These are phyloP conservation scores for Colletotrichum eremochloae DNA, from an alignment of 2,329 filamentous ascomycete genomes.

Conservation along the genomic window DNA sequence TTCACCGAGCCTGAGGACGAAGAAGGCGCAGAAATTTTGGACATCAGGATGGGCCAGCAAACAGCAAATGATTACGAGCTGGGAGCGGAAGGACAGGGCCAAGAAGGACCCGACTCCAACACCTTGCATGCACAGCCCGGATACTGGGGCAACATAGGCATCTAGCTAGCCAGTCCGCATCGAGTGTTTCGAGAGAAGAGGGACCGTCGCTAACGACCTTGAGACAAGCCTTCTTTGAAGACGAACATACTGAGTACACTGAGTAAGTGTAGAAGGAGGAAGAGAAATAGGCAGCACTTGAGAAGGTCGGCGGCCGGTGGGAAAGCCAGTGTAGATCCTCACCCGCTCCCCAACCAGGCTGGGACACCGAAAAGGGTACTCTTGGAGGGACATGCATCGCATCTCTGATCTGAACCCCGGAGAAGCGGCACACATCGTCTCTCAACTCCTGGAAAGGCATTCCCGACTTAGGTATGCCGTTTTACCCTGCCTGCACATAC, in stretches of 20 bases:
- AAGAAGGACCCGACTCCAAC: slow-evolving; percentile 22
- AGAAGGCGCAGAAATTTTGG: slow-evolving; percentile 11
- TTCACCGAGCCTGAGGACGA: slow-evolving; percentile 1
- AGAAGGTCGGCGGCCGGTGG: slow-evolving; percentile 11
- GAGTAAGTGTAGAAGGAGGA: background rate
- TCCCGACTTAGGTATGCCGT: slow-evolving; percentile 9
- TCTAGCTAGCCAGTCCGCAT: slow-evolving; percentile 18
- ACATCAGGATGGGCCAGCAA: slow-evolving; percentile 14
- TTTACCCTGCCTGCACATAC: slow-evolving; percentile 4
- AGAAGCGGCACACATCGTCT: background rate
- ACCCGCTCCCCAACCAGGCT: slow-evolving; percentile 16
- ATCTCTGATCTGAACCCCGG: slow-evolving; percentile 9
- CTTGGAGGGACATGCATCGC: background rate
- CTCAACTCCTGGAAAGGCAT: background rate
- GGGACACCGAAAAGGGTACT: slow-evolving; percentile 11
- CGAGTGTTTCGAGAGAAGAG: slow-evolving; percentile 20
- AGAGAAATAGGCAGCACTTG: background rate
- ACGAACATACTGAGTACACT: background rate
- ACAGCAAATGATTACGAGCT: slow-evolving; percentile 11
- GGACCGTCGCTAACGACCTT: background rate
- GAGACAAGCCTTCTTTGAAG: slow-evolving; percentile 2
- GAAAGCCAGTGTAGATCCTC: slow-evolving; percentile 29
- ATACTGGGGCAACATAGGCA: slow-evolving; percentile 37
- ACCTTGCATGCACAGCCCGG: slow-evolving; percentile 37
- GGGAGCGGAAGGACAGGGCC: slow-evolving; percentile 2